Evolutionary conservation across 192 early-diverging fungal species (phyloP).

Genomic region (Jimgerdemannia flammicorona): DNA sequence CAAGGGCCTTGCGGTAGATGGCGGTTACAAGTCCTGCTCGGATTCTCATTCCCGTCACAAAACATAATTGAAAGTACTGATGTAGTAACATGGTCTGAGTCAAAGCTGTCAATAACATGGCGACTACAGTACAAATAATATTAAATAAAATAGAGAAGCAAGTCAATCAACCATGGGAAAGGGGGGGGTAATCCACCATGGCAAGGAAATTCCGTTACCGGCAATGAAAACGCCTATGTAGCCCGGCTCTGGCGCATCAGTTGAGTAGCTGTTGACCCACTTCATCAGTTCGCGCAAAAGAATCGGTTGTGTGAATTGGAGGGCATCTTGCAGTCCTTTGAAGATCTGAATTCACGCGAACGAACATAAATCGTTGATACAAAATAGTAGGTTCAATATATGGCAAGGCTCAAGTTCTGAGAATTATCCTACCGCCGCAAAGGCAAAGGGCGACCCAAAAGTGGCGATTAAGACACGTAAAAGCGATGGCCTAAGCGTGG

Average conservation of each 20-base stretch:
- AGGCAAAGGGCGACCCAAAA: constrained; percentile 62
- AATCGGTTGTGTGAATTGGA: constrained; percentile 76
- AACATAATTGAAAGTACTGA: constrained; percentile 86
- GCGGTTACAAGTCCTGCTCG: constrained; percentile 74
- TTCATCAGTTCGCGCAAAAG: constrained; percentile 69
- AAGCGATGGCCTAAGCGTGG: constrained; percentile 60
- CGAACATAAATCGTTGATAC: not conserved
- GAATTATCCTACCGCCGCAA: constrained; percentile 49
- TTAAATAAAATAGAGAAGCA: too few relatives aligned
- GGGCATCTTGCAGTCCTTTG: constrained; percentile 71
- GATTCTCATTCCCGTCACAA: constrained; percentile 69
- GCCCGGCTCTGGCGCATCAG: constrained; percentile 51
- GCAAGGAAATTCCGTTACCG: constrained; percentile 11
- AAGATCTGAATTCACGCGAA: constrained; percentile 41
- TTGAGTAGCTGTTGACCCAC: constrained; percentile 59
- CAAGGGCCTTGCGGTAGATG: constrained; percentile 83
- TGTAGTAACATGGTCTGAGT: constrained; percentile 79
- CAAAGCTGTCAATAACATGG: constrained; percentile 75
- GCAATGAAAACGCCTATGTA: constrained; percentile 83
- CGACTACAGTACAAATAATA: constrained; percentile 12
- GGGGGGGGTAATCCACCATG: too few relatives aligned
- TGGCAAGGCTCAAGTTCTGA: too few relatives aligned
- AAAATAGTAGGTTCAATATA: not conserved
- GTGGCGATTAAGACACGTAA: constrained; percentile 54
- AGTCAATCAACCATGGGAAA: too few relatives aligned